Conservation (phyloP, 2,329 filamentous ascomycete species). For the Neonectria coccinea region DNA sequence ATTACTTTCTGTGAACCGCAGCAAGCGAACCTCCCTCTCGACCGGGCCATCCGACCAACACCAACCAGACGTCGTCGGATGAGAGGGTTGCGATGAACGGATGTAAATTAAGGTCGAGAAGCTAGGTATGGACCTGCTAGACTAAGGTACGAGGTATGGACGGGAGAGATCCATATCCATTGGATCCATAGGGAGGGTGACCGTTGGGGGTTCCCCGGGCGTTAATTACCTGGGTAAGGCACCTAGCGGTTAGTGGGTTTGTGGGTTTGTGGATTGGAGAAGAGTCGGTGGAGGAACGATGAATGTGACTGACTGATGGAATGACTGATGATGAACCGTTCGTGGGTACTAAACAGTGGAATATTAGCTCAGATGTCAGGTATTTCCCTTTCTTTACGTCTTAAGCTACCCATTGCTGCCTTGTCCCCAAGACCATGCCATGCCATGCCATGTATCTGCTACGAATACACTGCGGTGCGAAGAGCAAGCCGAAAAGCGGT, state of each 20-base stretch:
- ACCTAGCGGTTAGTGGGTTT: not conserved
- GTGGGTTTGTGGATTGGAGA: slow-evolving; percentile 1
- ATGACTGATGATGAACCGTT: slow-evolving; percentile 13
- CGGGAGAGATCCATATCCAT: not conserved
- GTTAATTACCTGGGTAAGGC: too few species aligned
- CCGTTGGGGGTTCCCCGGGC: not conserved
- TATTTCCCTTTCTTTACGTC: not conserved
- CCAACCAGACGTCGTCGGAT: not conserved
- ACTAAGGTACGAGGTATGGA: not conserved
- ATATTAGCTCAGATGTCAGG: not conserved
- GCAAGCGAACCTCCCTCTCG: slow-evolving; percentile 18
- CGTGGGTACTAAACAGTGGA: not conserved
- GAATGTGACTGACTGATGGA: not conserved
- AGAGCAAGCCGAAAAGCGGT: slow-evolving; percentile 7
- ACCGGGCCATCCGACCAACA: not conserved
- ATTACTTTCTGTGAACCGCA: slow-evolving; percentile 13
- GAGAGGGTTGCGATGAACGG: slow-evolving; percentile 1
- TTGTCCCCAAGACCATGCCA: not conserved
- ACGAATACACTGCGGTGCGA: not conserved
- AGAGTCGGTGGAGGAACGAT: slow-evolving; percentile 8
- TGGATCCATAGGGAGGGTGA: not conserved
- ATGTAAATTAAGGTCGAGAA: slow-evolving; percentile 7
- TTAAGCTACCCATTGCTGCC: not conserved
- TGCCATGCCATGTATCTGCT: too few species aligned
- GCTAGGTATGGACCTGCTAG: not conserved